Evolutionary conservation across 2,329 filamentous ascomycete species (phyloP), one percentile per base, ranked within the genome.

Genomic region (Lecanosticta acicola): DNA sequence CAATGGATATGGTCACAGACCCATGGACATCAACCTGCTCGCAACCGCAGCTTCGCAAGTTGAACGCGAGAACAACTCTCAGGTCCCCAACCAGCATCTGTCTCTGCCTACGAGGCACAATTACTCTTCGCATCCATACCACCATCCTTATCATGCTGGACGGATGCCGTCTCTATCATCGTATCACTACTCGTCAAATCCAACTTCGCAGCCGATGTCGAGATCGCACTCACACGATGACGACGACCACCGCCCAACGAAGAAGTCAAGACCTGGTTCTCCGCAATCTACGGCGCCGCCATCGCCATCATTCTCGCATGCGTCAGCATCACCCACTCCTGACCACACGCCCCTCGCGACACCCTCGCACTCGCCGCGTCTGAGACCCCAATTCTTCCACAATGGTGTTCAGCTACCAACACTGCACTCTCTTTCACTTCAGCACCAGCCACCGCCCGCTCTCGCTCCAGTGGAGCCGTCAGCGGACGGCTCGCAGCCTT

Each of bases 261-360:
- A 97, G 76, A 83, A 89, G 53, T 97, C 91, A 49, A 77, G 91
- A 58, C 91, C 93, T 35, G 93, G 90, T 66, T 96, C 91, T 29
- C 93, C 91, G 43, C 88, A 94, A 70, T 96, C 90, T 7, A 97
- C 91, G 2, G 91, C 91, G 39, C 93, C 93, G 16, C 94, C 91
- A 19, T 97, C 91, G 24, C 91, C 91, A 19, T 96, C 90, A 3
- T 95, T 96, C 67, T 96, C 91, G 2, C 89, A 96, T 70, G 89
- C 95, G 68, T 96, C 91, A 9, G 78, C 91, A 38, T 97, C 91
- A 8, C 93, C 91, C 3, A 98, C 91, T 1, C 93, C 91, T 9
- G 91, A 97, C 63, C 90, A 96, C 73, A 97, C 93, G n/a, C 91
- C 91, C n/a, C 81, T 97, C 45, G 91, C 90, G 20, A 98, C 91